Percentiles rank a stretch among this genome's conserved stretches.
phyloP scores from a whole-genome alignment of 1,284 basidiomycete species.

The Cutaneotrichosporon spelunceum region DNA sequence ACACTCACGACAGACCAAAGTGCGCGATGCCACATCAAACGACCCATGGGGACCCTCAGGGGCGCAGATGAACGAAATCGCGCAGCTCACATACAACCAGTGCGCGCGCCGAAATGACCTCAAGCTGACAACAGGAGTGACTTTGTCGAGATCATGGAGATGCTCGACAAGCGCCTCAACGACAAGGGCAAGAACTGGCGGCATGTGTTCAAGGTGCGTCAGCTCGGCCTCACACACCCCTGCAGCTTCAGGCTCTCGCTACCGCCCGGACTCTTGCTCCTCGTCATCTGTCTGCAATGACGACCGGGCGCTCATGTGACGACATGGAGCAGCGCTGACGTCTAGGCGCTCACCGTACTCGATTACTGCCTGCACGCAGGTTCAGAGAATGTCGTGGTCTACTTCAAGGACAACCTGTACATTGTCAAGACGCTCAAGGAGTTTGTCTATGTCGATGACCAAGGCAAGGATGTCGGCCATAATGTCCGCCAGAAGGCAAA shows the following conservation, averaged over 20 bases:
- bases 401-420: slow-evolving; percentile 97
- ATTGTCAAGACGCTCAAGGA: slow-evolving; percentile 99
- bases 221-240: neutral
- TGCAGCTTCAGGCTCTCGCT: slow-evolving; percentile 5
- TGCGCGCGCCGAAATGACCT: slow-evolving; percentile 51
- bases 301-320: slow-evolving; percentile 3
- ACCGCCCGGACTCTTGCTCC: neutral
- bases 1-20: slow-evolving; percentile 67
- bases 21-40: slow-evolving; percentile 98
- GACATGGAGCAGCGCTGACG: neutral
- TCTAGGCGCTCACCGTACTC: slow-evolving; percentile 86
- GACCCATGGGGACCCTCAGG: slow-evolving; percentile 98
- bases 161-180: slow-evolving; percentile 97
- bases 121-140: slow-evolving; percentile 65
- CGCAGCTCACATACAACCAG: slow-evolving; percentile 97
- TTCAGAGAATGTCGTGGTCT: slow-evolving; percentile 96
- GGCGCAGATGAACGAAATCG: slow-evolving; percentile 98
- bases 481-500: slow-evolving; percentile 99
- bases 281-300: slow-evolving; percentile 2
- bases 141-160: slow-evolving; percentile 99
- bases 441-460: slow-evolving; percentile 95
- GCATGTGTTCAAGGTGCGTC: slow-evolving; percentile 91
- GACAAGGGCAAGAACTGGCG: slow-evolving; percentile 99
- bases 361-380: slow-evolving; percentile 97
- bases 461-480: slow-evolving; percentile 93